Evolutionary conservation across 345 rosid genomes (phyloP).

Genomic region (Ceriops decandra): DNA sequence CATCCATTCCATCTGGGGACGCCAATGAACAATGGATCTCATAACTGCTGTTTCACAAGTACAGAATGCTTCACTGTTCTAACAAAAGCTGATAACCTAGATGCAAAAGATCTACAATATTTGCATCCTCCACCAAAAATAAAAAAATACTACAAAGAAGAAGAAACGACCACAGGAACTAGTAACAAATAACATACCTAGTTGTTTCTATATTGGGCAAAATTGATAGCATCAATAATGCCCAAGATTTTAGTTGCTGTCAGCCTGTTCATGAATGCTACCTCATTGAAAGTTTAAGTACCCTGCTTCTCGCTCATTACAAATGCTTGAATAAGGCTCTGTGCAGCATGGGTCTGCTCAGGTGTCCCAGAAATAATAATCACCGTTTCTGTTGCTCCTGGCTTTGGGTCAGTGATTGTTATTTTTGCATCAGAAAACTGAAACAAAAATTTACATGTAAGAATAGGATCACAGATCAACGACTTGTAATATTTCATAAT

Average conservation of each 20-base stretch:
- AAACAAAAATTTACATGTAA: not conserved
- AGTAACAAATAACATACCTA: not conserved
- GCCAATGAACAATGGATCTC: conserved; percentile 3
- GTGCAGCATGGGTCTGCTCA: conserved; percentile 80
- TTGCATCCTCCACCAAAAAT: not conserved
- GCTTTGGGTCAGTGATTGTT: conserved; percentile 50
- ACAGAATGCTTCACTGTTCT: conserved; percentile 18
- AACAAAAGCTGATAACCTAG: conserved; percentile 13
- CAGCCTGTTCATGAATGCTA: not conserved
- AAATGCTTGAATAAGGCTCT: conserved; percentile 78
- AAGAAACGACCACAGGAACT: not conserved
- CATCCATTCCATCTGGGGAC: conserved; percentile 4
- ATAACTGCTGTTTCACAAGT: conserved; percentile 17
- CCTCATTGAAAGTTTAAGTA: conserved; percentile 22
- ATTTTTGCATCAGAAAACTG: conserved; percentile 76
- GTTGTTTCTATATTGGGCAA: not conserved
- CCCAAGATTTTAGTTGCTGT: not conserved
- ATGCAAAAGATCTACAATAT: not conserved
- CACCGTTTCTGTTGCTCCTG: conserved; percentile 56
- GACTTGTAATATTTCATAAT: not conserved
- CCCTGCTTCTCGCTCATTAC: conserved; percentile 63
- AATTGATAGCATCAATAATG: not conserved
- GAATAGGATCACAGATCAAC: conserved; percentile 2
- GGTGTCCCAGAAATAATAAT: conserved; percentile 76
- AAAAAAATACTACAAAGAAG: not conserved